Percentiles rank a stretch among this genome's conserved stretches.
Evolutionary conservation across 176 grass and related monocot species (phyloP).

Genomic region (Poa annua): DNA sequence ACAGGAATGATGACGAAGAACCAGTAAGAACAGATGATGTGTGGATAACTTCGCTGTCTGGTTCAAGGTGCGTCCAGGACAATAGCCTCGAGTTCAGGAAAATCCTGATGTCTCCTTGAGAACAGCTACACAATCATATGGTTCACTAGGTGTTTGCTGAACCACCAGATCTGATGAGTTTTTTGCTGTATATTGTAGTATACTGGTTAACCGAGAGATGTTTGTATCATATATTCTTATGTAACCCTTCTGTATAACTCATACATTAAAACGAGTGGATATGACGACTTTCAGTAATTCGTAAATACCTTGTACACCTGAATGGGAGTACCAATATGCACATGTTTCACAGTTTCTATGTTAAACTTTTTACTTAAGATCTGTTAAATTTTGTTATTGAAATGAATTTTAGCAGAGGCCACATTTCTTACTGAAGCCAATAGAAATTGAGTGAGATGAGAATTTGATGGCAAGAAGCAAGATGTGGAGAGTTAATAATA

Average conservation of each 20-base stretch:
- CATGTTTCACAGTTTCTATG: background rate
- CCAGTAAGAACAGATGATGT: slow-evolving; percentile 72
- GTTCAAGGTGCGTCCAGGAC: slow-evolving; percentile 55
- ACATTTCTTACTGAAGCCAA: background rate
- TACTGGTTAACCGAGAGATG: background rate
- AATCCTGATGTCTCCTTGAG: slow-evolving; percentile 75
- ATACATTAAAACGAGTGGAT: background rate
- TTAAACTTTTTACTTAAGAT: background rate
- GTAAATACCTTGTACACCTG: background rate
- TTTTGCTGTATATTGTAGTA: slow-evolving; percentile 30
- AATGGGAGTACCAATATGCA: background rate
- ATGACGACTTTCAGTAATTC: background rate
- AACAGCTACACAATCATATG: background rate
- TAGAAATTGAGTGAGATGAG: background rate
- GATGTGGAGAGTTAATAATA: background rate
- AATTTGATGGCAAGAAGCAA: background rate
- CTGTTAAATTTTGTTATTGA: background rate
- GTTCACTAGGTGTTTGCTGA: slow-evolving; percentile 20
- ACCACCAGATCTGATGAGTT: background rate
- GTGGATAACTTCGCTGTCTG: slow-evolving; percentile 83
- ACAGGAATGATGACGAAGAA: slow-evolving; percentile 88
- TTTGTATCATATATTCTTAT: background rate
- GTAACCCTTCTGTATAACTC: background rate
- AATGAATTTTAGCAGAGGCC: background rate
- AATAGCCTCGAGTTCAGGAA: slow-evolving; percentile 52